These are phyloP conservation scores for Zymoseptoria ardabiliae DNA, from an alignment of 2,329 filamentous ascomycete species.

Conservation along the genomic window DNA sequence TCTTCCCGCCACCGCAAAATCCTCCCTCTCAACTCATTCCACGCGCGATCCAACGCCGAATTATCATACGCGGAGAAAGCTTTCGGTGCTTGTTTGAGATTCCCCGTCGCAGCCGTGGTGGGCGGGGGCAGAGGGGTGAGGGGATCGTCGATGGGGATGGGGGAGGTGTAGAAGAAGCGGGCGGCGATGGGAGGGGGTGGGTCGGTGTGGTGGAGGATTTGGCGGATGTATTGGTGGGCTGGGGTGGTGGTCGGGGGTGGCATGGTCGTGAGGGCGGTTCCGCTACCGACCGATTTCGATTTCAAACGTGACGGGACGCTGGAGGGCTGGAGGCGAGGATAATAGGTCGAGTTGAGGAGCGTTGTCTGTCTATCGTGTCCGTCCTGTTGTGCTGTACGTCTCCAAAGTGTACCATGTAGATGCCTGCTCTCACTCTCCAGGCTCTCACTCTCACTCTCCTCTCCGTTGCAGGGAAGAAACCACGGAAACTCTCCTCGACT, in stretches of 20 bases:
- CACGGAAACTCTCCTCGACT: not conserved
- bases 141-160: constrained; percentile 33
- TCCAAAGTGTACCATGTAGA: not conserved
- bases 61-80: constrained; percentile 35
- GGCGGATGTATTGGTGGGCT: constrained; percentile 39
- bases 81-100: constrained; percentile 26
- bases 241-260: not conserved
- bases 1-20: constrained; percentile 28
- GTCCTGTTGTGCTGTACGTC: too few species aligned
- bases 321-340: not conserved
- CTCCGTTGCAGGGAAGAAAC: not conserved
- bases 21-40: constrained; percentile 29
- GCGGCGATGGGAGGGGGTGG: constrained; percentile 29
- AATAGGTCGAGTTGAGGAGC: not conserved
- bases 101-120: constrained; percentile 16
- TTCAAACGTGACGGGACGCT: too few species aligned
- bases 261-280: not conserved
- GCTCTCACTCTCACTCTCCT: too few species aligned
- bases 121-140: constrained; percentile 33
- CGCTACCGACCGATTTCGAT: too few species aligned
- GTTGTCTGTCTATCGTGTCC: not conserved
- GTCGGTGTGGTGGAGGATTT: constrained; percentile 35
- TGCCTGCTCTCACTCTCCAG: constrained; percentile 1
- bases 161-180: constrained; percentile 33
- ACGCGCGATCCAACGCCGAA: constrained; percentile 29